Evolutionary conservation across 257 asterid genomes (phyloP), one percentile per base, ranked within the genome.

Genomic region (Solanum pinnatisectum): DNA sequence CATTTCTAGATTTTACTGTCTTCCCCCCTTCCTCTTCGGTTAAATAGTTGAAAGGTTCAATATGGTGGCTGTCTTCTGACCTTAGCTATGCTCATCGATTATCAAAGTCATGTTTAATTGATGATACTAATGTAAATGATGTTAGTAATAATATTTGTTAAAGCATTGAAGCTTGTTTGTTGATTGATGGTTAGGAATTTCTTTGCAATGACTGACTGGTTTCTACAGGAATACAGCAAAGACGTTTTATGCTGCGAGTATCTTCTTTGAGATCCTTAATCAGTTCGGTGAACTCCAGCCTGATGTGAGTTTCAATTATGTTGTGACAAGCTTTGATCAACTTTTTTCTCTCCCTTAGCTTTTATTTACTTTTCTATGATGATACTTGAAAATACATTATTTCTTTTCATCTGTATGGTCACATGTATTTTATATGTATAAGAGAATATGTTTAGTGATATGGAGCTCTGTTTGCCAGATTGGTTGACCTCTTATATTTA

Each of bases 241-340:
- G 92, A 97, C 99, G 10, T 96, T 96, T 89, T 97, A 96, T 91
- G 99, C 99, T 74, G 99, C 99, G 5, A 97, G 98, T 91, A 94
- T 97, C 86, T 97, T 96, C 93, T 95, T 97, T 90, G 99, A 97
- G 91, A 93, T 97, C 90, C 91, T 96, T 89, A 94, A 92, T 88
- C 99, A 97, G 90, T 96, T 97, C 89, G 99, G 99, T 76, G 95
- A 89, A 91, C 89, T 92, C 90, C 98, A 90, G 90, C 98, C 99
- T 87, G 99, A 97, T 90, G 99, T 97, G 89, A 94, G 99, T 93
- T 89, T 18, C 63, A 6, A 16, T 52, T 16, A 52, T 52, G 16
- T 52, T 52, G 63, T 52, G n/a, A 52, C 63, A 52, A 52, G 63
- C 23, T 52, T 52, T 52, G 63, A 52, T 52, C 23, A 52, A 18